Evolutionary conservation across 2,329 filamentous ascomycete species (phyloP).

Genomic region (Grosmannia serpens): DNA sequence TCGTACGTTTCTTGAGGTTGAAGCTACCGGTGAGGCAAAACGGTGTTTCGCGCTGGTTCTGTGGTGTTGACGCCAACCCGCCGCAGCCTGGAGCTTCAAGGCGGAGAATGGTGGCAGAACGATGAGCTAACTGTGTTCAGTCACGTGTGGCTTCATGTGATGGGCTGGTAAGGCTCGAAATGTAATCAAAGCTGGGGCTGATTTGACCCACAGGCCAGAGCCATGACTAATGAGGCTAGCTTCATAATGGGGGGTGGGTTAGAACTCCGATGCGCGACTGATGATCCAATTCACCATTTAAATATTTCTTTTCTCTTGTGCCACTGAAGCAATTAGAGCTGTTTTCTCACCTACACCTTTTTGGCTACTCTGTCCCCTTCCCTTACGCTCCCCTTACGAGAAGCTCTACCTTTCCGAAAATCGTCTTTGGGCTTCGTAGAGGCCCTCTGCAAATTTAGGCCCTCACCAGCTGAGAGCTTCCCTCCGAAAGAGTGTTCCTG

Average conservation of each 20-base stretch:
- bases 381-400: too few species aligned
- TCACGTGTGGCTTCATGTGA: slow-evolving; percentile 8
- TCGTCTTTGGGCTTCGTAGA: neutral
- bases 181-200: neutral
- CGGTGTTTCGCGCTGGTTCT: neutral
- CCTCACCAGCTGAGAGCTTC: neutral
- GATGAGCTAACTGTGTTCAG: neutral
- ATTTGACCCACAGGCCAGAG: neutral
- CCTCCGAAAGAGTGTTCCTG: neutral
- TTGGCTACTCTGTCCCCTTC: neutral
- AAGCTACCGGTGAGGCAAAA: neutral
- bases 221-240: neutral
- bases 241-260: neutral
- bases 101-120: slow-evolving; percentile 13
- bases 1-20: neutral
- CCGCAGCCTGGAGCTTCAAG: slow-evolving; percentile 18
- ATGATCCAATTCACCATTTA: neutral
- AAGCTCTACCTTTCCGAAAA: neutral
- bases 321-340: neutral
- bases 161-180: neutral
- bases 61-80: slow-evolving; percentile 19
- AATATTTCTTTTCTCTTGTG: neutral
- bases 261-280: neutral
- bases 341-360: neutral
- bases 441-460: neutral